Conservation (phyloP, 495 filamentous ascomycete species). For the Astrocystis sublimbata region DNA sequence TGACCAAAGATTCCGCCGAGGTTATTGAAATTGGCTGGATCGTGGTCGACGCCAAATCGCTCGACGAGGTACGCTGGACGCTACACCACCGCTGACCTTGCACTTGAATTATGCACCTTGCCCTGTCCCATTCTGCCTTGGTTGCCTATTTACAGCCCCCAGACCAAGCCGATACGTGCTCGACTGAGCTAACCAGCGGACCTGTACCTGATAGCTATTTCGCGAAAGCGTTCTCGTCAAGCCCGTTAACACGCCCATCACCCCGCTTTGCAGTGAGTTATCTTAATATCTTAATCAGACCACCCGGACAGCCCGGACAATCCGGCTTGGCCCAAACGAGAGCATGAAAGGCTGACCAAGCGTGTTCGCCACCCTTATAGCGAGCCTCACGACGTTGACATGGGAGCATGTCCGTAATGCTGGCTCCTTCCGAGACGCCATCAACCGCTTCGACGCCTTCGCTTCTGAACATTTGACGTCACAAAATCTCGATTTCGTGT, state of each 20-base stretch:
- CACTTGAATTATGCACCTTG: too few species aligned
- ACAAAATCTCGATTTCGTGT: conserved; percentile 91
- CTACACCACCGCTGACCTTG: neutral
- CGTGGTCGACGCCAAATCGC: conserved; percentile 82
- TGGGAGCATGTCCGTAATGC: conserved; percentile 99
- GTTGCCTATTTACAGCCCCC: neutral
- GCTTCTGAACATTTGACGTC: conserved; percentile 81
- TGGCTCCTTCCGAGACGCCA: conserved; percentile 92
- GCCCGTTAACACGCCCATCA: conserved; percentile 97
- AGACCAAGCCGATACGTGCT: neutral
- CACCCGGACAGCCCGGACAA: neutral
- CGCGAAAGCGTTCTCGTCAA: conserved; percentile 96
- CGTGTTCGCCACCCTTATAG: conserved; percentile 44
- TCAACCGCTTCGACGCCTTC: conserved; percentile 91
- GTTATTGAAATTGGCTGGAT: conserved; percentile 99
- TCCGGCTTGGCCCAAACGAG: conserved; percentile 27
- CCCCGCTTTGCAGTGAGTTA: conserved; percentile 94
- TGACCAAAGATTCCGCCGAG: conserved; percentile 98
- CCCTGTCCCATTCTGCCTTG: neutral
- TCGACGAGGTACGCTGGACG: conserved; percentile 82
- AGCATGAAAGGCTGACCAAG: conserved; percentile 8
- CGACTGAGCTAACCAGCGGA: conserved; percentile 18
- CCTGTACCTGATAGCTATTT: conserved; percentile 63
- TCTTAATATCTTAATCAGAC: conserved; percentile 13
- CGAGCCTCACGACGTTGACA: conserved; percentile 94